Conservation (phyloP, 2,329 filamentous ascomycete genomes). For the Diaporthe batatas region DNA sequence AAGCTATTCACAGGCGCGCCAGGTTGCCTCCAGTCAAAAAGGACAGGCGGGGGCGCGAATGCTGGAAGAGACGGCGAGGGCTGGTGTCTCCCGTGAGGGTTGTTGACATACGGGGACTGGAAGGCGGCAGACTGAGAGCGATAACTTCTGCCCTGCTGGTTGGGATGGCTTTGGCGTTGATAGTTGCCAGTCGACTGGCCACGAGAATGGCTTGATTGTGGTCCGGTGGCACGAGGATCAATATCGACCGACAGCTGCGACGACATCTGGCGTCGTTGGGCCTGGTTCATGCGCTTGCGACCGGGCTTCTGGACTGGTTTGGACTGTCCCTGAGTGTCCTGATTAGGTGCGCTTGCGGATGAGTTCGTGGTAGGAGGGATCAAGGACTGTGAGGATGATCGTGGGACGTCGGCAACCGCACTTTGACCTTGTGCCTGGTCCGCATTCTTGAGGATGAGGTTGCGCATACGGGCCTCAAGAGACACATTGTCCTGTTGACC, state of each 20-base stretch:
- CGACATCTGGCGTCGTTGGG: constrained; percentile 73
- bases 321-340: constrained; percentile 25
- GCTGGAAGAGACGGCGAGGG: constrained; percentile 52
- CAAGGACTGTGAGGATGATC: constrained; percentile 22
- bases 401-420: constrained; percentile 4
- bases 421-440: constrained; percentile 30
- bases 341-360: background rate
- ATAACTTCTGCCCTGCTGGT: constrained; percentile 47
- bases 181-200: constrained; percentile 49
- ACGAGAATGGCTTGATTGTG: constrained; percentile 49
- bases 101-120: constrained; percentile 47
- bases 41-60: constrained; percentile 42
- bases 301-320: constrained; percentile 48
- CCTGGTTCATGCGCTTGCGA: constrained; percentile 71
- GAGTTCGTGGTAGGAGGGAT: background rate
- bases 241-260: constrained; percentile 70
- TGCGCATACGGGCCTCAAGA: constrained; percentile 45
- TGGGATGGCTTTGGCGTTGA: constrained; percentile 47
- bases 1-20: constrained; percentile 42
- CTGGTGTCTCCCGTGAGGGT: constrained; percentile 48
- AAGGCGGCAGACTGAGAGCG: constrained; percentile 53
- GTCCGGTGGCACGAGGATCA: constrained; percentile 56
- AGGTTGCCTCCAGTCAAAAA: constrained; percentile 49
- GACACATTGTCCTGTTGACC: constrained; percentile 39
- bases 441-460: constrained; percentile 45